Evolutionary conservation across 1,139 yeast genomes (phyloP).

Genomic region (Magnusiomyces paraingens): DNA sequence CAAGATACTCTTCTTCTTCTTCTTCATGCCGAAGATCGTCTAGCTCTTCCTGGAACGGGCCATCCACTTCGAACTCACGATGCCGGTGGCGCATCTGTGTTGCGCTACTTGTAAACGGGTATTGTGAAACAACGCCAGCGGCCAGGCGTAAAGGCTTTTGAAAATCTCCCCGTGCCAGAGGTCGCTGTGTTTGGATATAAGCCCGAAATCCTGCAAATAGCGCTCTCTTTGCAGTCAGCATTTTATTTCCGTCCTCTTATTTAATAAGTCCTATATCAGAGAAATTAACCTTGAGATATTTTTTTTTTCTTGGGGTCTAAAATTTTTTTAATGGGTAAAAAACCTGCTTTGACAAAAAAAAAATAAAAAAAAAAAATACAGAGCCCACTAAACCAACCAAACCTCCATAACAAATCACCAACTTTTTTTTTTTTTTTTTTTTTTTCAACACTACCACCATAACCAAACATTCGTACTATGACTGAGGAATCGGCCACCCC

Average conservation of each 20-base stretch:
- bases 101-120: too few relatives aligned
- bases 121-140: background rate
- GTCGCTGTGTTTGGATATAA: background rate
- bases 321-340: background rate
- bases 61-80: slow-evolving; percentile 13
- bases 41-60: slow-evolving; percentile 8
- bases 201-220: too few relatives aligned
- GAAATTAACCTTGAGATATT: background rate
- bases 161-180: background rate
- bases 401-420: background rate
- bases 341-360: background rate
- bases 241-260: too few relatives aligned
- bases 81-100: slow-evolving; percentile 9
- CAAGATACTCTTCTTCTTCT: background rate
- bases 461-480: background rate
- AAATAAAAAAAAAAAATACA: background rate
- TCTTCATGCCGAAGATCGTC: slow-evolving; percentile 5
- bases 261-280: background rate
- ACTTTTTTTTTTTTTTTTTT: background rate
- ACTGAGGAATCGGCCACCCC: background rate
- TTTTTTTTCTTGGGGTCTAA: too few relatives aligned
- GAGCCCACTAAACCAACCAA: background rate
- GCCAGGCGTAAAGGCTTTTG: slow-evolving; percentile 1
- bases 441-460: background rate
- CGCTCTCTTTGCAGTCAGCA: too few relatives aligned